Evolutionary conservation across 2,329 filamentous ascomycete species (phyloP), one percentile per base, ranked within the genome.

Genomic region (Cladosporium sp.): DNA sequence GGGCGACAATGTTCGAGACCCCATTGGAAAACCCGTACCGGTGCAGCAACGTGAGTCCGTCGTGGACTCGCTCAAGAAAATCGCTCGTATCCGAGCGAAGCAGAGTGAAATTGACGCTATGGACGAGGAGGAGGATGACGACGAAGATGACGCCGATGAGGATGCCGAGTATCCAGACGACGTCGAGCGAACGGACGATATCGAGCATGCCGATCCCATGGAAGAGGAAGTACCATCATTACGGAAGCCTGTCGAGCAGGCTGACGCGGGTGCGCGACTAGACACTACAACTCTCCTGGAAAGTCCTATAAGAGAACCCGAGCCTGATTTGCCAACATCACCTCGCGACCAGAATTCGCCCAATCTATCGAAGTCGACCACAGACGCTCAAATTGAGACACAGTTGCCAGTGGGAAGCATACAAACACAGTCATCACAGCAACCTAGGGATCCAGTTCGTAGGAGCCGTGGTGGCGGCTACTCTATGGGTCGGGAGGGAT

Each of bases 1-100:
- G 6, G 56, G 57, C 32, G 32, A 35, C 13, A 57, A 62, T 42
- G 35, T 59, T 6, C 61, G 62, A 9, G 60, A 56, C 36, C 43
- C 41, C 9, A 33, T 55, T n/a, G 59, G 58, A 12, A 13, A 53
- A 3, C 51, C 58, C 8, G 43, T 13, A 13, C 50, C 60, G 4
- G 51, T 64, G 13, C 49, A 57, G 30, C 40, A 59, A 33, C 40
- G 55, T 11, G 38, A 50, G 13, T 20, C 48, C 7, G 53, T 64
- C 20, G 36, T 27, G 3, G 30, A 33, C 2, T 52, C 61, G 8
- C 49, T 63, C n/a, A 50, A 56, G 11, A 53, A 52, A 18, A 57
- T 62, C 33, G 55, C 39, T 18, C 15, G 51, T 2, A 40, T 64
- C 7, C 59, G 60, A 13, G 15, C 15, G 3, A 29, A 38, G 25